Conservation (phyloP, 1,139 yeast species). For the Arxiozyma bovina region DNA sequence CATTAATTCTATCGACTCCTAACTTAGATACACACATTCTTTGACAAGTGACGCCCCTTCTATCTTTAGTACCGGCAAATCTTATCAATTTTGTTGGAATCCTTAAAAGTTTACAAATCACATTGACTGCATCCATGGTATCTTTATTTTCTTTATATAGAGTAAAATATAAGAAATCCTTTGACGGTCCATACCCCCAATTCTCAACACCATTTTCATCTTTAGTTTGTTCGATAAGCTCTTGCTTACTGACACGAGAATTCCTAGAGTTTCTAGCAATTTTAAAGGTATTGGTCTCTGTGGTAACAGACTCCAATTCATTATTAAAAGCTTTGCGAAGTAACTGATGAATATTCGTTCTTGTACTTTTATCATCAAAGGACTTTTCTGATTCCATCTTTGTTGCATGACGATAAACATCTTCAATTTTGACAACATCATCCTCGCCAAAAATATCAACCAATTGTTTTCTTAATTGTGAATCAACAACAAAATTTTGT, state of each 20-base stretch:
- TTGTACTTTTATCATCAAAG: conserved; percentile 57
- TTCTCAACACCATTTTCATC: conserved; percentile 40
- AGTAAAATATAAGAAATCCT: conserved; percentile 65
- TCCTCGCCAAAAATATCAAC: conserved; percentile 49
- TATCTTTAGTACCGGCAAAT: conserved; percentile 93
- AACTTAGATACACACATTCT: conserved; percentile 62
- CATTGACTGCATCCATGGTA: conserved; percentile 87
- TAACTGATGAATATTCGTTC: conserved; percentile 72
- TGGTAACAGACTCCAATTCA: conserved; percentile 70
- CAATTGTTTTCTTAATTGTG: conserved; percentile 41
- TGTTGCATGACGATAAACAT: conserved; percentile 49
- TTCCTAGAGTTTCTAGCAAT: conserved; percentile 43
- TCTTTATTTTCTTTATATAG: conserved; percentile 92
- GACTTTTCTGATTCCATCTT: conserved; percentile 50
- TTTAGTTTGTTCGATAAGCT: conserved; percentile 37
- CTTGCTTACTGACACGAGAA: conserved; percentile 34
- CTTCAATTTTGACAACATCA: conserved; percentile 49
- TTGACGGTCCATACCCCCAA: conserved; percentile 56
- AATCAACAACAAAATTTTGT: conserved; percentile 40
- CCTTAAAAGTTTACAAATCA: conserved; percentile 63
- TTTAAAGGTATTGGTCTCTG: conserved; percentile 55
- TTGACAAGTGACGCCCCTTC: conserved; percentile 94
- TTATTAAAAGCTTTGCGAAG: conserved; percentile 67
- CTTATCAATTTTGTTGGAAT: conserved; percentile 60
- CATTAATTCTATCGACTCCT: conserved; percentile 68